phyloP scores from a whole-genome alignment of 306 rosid species.

The Carpinus fangiana region DNA sequence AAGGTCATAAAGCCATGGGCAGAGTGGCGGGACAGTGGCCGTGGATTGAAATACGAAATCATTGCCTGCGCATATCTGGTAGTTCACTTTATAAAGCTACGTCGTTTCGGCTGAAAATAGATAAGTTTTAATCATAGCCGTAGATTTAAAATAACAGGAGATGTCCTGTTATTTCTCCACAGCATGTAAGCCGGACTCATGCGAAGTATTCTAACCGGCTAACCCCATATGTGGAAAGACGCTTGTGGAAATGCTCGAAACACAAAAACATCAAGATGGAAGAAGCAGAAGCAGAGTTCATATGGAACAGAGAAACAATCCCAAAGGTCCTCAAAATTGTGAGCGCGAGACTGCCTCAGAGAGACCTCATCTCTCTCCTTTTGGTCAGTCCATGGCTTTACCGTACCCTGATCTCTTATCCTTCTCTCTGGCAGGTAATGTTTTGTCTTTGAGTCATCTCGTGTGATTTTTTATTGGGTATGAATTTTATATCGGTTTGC shows the following conservation, averaged over 20 bases:
- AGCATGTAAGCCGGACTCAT: too few species aligned
- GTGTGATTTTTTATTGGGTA: background rate
- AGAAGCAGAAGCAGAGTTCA: slow-evolving; percentile 19
- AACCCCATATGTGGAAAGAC: too few species aligned
- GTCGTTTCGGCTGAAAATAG: too few species aligned
- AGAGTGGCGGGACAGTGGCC: background rate
- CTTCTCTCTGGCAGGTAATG: slow-evolving; percentile 63
- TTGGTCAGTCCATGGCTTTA: slow-evolving; percentile 63
- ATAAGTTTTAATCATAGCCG: too few species aligned
- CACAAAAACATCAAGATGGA: slow-evolving; percentile 34
- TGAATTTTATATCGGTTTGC: background rate
- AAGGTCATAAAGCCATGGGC: background rate
- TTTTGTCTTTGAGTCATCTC: background rate
- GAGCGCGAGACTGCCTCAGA: slow-evolving; percentile 49
- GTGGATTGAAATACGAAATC: too few species aligned
- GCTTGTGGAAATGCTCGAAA: background rate
- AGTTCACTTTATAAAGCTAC: too few species aligned
- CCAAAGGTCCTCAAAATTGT: slow-evolving; percentile 64
- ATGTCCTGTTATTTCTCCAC: too few species aligned
- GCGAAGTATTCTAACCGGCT: too few species aligned
- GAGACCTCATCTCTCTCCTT: slow-evolving; percentile 58
- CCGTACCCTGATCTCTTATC: slow-evolving; percentile 54
- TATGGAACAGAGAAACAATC: slow-evolving; percentile 70
- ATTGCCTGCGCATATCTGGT: too few species aligned
- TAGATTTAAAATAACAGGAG: too few species aligned